Base-by-base conservation (phyloP, 2,329 filamentous ascomycete species). In the Didymella pinodella region DNA sequence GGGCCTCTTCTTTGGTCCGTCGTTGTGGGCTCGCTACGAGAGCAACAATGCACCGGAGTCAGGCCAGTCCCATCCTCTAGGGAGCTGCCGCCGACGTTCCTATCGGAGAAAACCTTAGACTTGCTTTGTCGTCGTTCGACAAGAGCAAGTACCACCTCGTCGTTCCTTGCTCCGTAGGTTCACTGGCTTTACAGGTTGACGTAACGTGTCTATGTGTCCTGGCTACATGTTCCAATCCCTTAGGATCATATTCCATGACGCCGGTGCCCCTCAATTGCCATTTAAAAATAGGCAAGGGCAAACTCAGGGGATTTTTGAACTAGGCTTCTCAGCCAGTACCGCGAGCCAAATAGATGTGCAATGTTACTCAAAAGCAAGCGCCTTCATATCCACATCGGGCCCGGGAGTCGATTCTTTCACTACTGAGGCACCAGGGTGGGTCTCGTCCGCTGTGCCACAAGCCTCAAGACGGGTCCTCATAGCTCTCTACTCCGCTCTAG, bases 1-100 rank as follows among this genome's bases (percentile, higher is more conserved):
- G 56, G 50, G 56, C 22, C 43, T 45, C 40, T 49, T 32, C 49
- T 47, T 57, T 44, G 43, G 22, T 57, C 48, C 16, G 28, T 44
- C 12, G 28, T 20, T 20, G 11, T 46, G 40, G 22, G 26, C 45
- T 53, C 55, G 49, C 55, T 48, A 41, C 54, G 41, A 51, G 41
- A 25, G 20, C 48, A 51, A 47, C 32, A n/a, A 32, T 31, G 26
- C 49, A 48, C 38, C 29, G 22, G 22, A 46, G 25, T 4, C 16
- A 54, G 41, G 40, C 54, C 46, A 46, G 16, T 48, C 22, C 31
- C 44, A 48, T 28, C 22, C 2, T 7, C 31, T 44, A 49, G 25
- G 26, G 45, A 44, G 29, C 14, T 14, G 10, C 44, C 49, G 22
- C 14, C 8, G 18, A 38, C 31, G 34, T n/a, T 47, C 36, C 43